A percentile compares a stretch with the other conserved stretches of the same genome.
These are phyloP conservation scores for Knufia petricola DNA, from an alignment of 2,329 filamentous ascomycete genomes.

Conservation along the genomic window DNA sequence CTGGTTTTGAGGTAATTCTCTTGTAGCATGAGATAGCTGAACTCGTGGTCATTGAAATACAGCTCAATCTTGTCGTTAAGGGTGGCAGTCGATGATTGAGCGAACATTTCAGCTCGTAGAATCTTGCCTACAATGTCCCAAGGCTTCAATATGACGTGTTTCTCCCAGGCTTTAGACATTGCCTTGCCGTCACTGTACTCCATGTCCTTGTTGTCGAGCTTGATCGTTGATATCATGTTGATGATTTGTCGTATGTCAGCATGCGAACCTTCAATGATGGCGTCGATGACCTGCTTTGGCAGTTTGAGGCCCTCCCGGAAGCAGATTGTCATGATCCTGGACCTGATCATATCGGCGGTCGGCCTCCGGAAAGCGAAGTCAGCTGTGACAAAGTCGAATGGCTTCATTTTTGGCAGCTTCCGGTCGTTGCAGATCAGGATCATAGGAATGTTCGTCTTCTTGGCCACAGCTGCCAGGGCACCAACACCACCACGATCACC, in stretches of 20 bases:
- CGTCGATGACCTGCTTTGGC: conserved; percentile 72
- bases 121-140: conserved; percentile 98
- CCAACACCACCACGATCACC: conserved; percentile 94
- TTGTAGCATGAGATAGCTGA: conserved; percentile 94
- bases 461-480: conserved; percentile 86
- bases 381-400: conserved; percentile 77
- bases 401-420: conserved; percentile 90
- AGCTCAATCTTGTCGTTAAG: conserved; percentile 97
- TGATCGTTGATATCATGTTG: conserved; percentile 94
- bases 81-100: conserved; percentile 69
- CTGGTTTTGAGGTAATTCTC: conserved; percentile 90
- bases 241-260: conserved; percentile 96
- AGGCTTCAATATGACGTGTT: conserved; percentile 89
- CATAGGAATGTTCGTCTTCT: conserved; percentile 86
- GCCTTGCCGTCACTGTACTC: conserved; percentile 71
- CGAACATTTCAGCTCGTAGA: conserved; percentile 76
- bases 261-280: conserved; percentile 87
- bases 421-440: conserved; percentile 98
- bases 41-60: conserved; percentile 98
- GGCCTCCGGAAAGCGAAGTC: conserved; percentile 83
- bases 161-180: conserved; percentile 98
- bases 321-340: conserved; percentile 88
- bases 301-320: conserved; percentile 85
- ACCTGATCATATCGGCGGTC: conserved; percentile 81
- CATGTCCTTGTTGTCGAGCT: conserved; percentile 72